A percentile compares a stretch with the other conserved stretches of the same genome.
phyloP scores from a whole-genome alignment of 2,329 filamentous ascomycete genomes.

The Monosporascus sp. region DNA sequence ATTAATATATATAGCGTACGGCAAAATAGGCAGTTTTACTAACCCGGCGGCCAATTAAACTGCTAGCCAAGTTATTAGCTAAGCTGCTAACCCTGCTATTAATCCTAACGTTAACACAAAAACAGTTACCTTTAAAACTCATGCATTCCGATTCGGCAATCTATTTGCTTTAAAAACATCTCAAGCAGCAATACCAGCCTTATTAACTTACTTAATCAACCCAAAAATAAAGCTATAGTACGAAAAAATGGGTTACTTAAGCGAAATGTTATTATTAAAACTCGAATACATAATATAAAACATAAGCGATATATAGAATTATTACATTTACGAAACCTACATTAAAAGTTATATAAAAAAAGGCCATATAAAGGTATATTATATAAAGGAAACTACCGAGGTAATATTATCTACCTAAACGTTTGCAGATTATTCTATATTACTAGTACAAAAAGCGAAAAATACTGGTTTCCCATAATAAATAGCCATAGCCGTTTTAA shows the following conservation, averaged over 20 bases:
- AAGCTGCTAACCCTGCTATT: too few species aligned
- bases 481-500: neutral
- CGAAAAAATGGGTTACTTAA: neutral
- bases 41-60: too few species aligned
- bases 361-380: neutral
- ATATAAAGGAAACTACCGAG: neutral
- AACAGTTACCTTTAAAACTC: neutral
- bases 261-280: neutral
- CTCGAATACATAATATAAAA: neutral
- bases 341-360: neutral
- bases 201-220: neutral
- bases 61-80: too few species aligned
- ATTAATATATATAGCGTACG: too few species aligned
- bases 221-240: neutral
- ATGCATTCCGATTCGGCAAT: neutral
- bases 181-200: neutral
- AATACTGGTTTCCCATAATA: neutral
- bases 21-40: too few species aligned
- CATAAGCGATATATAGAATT: neutral
- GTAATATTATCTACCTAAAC: neutral
- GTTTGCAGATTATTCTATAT: neutral
- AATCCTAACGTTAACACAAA: too few species aligned
- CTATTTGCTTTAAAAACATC: neutral
- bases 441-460: neutral
- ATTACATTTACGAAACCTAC: neutral